Conservation (phyloP, 176 grass and related monocot genomes). For the Chloris gayana region DNA sequence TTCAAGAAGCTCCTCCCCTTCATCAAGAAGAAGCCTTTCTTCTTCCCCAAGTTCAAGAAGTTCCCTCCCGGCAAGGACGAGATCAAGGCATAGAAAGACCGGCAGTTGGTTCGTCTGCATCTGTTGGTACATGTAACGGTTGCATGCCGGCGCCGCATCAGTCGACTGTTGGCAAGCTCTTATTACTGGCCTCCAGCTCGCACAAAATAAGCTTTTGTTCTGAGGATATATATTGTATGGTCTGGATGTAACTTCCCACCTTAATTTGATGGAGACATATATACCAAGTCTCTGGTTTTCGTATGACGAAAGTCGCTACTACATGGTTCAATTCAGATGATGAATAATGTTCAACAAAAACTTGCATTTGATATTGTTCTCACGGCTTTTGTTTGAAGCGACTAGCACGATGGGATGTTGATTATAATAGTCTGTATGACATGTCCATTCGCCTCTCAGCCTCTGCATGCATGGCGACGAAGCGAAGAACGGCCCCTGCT, state of each 20-base stretch:
- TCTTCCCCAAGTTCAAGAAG: constrained; percentile 17
- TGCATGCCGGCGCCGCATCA: background rate
- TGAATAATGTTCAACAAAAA: background rate
- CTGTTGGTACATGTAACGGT: background rate
- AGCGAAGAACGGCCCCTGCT: too few relatives aligned
- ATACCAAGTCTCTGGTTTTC: background rate
- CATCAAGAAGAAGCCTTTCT: constrained; percentile 43
- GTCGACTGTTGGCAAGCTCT: background rate
- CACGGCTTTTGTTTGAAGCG: background rate
- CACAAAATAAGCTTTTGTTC: constrained; percentile 12
- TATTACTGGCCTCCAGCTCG: background rate
- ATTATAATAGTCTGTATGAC: too few relatives aligned
- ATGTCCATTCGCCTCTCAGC: too few relatives aligned
- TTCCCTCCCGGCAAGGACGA: constrained; percentile 16
- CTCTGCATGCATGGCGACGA: too few relatives aligned
- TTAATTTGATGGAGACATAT: background rate
- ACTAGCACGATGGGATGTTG: too few relatives aligned
- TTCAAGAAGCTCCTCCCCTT: constrained; percentile 46
- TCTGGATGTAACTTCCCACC: background rate
- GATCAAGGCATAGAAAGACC: constrained; percentile 26
- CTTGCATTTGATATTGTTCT: background rate
- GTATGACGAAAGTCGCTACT: background rate
- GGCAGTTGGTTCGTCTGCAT: background rate
- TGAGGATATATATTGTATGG: background rate
- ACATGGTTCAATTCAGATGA: background rate